Conservation (phyloP, 805 yeast genomes). For the Metschnikowia shivogae region DNA sequence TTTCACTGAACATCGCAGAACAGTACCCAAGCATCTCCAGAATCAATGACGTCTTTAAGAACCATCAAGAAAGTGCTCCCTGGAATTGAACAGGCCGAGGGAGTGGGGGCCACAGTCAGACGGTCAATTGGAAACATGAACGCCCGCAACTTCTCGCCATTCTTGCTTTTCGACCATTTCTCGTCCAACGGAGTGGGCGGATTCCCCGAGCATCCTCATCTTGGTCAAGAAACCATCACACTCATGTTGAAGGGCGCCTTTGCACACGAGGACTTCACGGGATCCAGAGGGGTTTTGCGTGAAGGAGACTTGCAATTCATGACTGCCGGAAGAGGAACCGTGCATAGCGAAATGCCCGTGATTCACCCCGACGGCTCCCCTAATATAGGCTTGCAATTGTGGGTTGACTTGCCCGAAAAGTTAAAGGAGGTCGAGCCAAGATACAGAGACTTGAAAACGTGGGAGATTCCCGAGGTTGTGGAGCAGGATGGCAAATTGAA, state of each 20-base stretch:
- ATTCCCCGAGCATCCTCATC: slow-evolving; percentile 80
- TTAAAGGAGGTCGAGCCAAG: slow-evolving; percentile 51
- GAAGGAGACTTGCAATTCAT: slow-evolving; percentile 88
- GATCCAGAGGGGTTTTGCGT: slow-evolving; percentile 67
- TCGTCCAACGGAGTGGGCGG: slow-evolving; percentile 62
- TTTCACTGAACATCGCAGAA: not conserved
- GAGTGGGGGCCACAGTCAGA: slow-evolving; percentile 84
- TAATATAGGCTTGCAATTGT: slow-evolving; percentile 65
- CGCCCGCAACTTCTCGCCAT: slow-evolving; percentile 76
- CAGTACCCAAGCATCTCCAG: not conserved
- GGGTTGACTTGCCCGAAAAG: slow-evolving; percentile 40
- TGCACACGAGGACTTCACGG: slow-evolving; percentile 86
- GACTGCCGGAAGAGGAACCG: slow-evolving; percentile 89
- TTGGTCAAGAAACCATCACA: slow-evolving; percentile 81
- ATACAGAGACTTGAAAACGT: slow-evolving; percentile 68
- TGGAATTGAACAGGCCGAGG: slow-evolving; percentile 74
- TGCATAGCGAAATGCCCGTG: slow-evolving; percentile 84
- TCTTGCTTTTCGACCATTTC: slow-evolving; percentile 79
- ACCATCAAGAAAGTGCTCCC: slow-evolving; percentile 28
- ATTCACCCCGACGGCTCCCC: slow-evolving; percentile 31
- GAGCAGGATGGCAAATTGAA: slow-evolving; percentile 59
- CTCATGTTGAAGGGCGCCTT: slow-evolving; percentile 60
- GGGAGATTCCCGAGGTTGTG: slow-evolving; percentile 66
- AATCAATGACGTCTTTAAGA: slow-evolving; percentile 23
- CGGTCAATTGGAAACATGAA: slow-evolving; percentile 69